phyloP scores from a whole-genome alignment of 257 asterid species.

The Agastache rugosa region DNA sequence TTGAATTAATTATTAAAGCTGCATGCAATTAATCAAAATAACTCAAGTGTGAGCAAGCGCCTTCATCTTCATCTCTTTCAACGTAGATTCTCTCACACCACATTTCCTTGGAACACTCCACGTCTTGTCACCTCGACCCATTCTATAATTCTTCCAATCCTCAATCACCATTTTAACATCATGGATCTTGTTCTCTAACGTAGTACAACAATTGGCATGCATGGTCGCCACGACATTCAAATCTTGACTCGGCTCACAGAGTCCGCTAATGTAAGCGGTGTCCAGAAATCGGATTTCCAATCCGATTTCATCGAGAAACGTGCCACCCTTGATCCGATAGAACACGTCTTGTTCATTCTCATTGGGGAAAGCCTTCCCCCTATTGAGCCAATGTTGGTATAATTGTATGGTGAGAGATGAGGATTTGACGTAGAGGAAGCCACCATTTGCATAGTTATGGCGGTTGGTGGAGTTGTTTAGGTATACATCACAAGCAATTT shows the following conservation, averaged over 20 bases:
- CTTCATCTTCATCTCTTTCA: neutral
- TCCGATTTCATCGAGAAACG: constrained; percentile 35
- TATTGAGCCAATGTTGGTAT: constrained; percentile 47
- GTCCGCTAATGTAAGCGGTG: constrained; percentile 51
- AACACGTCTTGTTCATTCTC: constrained; percentile 58
- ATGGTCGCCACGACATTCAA: constrained; percentile 50
- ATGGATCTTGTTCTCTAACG: constrained; percentile 46
- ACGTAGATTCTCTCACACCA: neutral
- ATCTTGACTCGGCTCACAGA: constrained; percentile 50
- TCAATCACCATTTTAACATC: constrained; percentile 47
- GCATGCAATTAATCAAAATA: no score
- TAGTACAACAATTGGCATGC: constrained; percentile 68
- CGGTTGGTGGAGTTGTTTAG: constrained; percentile 28
- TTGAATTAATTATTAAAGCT: no score
- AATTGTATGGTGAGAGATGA: constrained; percentile 47
- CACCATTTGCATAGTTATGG: constrained; percentile 29
- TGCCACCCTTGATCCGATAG: constrained; percentile 40
- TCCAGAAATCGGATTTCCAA: constrained; percentile 48
- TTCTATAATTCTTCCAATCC: constrained; percentile 53
- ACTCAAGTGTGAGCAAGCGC: neutral
- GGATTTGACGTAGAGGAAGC: constrained; percentile 54
- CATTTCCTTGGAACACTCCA: constrained; percentile 43
- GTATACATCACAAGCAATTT: constrained; percentile 54
- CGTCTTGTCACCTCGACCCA: neutral
- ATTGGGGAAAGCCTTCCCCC: constrained; percentile 41